These are phyloP conservation scores for Austroboletus novae-zelandiae DNA, from an alignment of 1,284 basidiomycete species.

Conservation along the genomic window DNA sequence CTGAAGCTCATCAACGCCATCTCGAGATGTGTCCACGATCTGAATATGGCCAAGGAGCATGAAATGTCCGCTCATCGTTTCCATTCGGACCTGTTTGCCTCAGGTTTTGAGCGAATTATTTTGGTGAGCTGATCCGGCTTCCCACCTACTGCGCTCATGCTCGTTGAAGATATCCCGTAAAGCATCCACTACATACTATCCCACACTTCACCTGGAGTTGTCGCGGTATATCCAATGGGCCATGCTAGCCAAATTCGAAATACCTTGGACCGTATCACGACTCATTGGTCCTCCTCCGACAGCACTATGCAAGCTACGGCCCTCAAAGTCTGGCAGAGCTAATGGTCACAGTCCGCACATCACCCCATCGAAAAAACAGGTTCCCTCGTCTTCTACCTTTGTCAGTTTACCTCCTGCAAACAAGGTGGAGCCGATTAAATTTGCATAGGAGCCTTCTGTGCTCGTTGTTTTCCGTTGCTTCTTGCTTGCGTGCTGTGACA, in stretches of 20 bases:
- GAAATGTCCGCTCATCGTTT: slow-evolving; percentile 77
- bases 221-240: slow-evolving; percentile 77
- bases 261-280: slow-evolving; percentile 73
- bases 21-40: slow-evolving; percentile 57
- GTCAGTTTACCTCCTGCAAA: slow-evolving; percentile 20
- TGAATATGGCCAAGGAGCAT: slow-evolving; percentile 62
- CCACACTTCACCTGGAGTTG: slow-evolving; percentile 87
- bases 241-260: slow-evolving; percentile 59
- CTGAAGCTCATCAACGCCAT: slow-evolving; percentile 81
- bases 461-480: slow-evolving; percentile 1
- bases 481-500: slow-evolving; percentile 5
- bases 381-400: slow-evolving; percentile 14
- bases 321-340: slow-evolving; percentile 11
- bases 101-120: slow-evolving; percentile 82
- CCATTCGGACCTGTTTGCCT: slow-evolving; percentile 82
- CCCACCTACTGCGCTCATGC: slow-evolving; percentile 19
- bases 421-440: slow-evolving; percentile 28
- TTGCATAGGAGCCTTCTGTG: slow-evolving; percentile 18
- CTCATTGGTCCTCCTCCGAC: slow-evolving; percentile 69
- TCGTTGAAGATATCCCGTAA: slow-evolving; percentile 79
- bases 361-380: slow-evolving; percentile 24
- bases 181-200: slow-evolving; percentile 90
- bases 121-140: slow-evolving; percentile 43
- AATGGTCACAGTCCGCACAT: slow-evolving; percentile 17
- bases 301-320: slow-evolving; percentile 44